phyloP scores from a whole-genome alignment of 441 rosid genomes.

The Gossypium trilobum region DNA sequence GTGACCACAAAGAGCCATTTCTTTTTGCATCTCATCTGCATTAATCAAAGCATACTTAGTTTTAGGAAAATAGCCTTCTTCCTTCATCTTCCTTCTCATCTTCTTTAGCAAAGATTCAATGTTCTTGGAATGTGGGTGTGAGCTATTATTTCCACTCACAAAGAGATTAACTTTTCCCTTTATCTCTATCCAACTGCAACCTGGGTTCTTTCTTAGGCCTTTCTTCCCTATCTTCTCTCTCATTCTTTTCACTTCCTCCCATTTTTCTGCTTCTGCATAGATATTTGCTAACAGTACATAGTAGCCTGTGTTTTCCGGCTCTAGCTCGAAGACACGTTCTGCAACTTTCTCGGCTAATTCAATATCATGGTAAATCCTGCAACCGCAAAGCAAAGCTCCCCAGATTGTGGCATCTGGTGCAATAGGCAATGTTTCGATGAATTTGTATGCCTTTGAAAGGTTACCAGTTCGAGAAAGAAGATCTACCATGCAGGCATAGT shows the following conservation, averaged over 20 bases:
- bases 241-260: slow-evolving; percentile 56
- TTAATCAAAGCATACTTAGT: slow-evolving; percentile 41
- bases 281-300: slow-evolving; percentile 60
- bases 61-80: slow-evolving; percentile 36
- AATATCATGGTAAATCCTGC: slow-evolving; percentile 60
- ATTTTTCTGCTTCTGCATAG: slow-evolving; percentile 64
- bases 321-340: slow-evolving; percentile 54
- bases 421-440: slow-evolving; percentile 53
- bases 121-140: slow-evolving; percentile 36
- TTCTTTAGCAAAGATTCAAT: slow-evolving; percentile 38
- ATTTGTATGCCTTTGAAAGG: slow-evolving; percentile 40
- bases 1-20: slow-evolving; percentile 58
- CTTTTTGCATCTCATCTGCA: slow-evolving; percentile 45
- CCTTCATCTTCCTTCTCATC: slow-evolving; percentile 44
- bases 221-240: slow-evolving; percentile 35
- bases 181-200: slow-evolving; percentile 69
- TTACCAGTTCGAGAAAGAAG: slow-evolving; percentile 58
- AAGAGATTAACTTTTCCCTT: slow-evolving; percentile 47
- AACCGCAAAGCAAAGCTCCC: slow-evolving; percentile 57
- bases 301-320: slow-evolving; percentile 60
- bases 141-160: slow-evolving; percentile 37
- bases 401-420: slow-evolving; percentile 59
- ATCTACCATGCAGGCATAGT: slow-evolving; percentile 68
- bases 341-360: slow-evolving; percentile 61
- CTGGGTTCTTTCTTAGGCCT: slow-evolving; percentile 45